Base-by-base conservation (phyloP, 1,139 yeast species). In the Saccharomycopsis phalli region DNA sequence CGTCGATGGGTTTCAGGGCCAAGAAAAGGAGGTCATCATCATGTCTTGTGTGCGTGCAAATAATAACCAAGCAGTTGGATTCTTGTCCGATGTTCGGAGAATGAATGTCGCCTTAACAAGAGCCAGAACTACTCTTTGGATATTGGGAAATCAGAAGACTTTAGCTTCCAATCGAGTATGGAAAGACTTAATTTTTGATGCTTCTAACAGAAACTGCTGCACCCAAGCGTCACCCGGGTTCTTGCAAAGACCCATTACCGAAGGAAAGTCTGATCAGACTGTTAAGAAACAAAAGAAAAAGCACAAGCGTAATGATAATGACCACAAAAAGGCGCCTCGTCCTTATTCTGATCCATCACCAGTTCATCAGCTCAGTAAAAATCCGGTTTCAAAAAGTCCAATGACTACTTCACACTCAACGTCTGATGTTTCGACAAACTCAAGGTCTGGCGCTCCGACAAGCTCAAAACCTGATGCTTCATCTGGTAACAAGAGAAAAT, bases 1-100 rank as follows among this genome's bases (percentile, higher is more conserved):
- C 0, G 91, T 91, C 44, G 98, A 91, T 66, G 98, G 98, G 1
- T 91, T 87, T 57, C 98, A 91, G 65, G 98, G 98, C 51, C 97
- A 91, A 59, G 98, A 91, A 56, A 91, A 88, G 58, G 97, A 91
- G 50, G 77, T 93, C 40, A 84, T 91, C 48, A 75, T 91, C 35
- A 78, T 91, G 68, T 87, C 97, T 0, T 88, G 97, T 73, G 98
- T 93, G 5, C 72, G 98, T 54, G 94, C 95, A 3, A 76, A 75
- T 54, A 74, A 71, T 13, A 59, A 57, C 8, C 48, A 56, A 2
- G 64, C 84, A 41, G 91, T 88, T 48, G 97, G 97, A 21, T 88
- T 88, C 60, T 71, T 88, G 58, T 79, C 82, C 47, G 97, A 88
- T 60, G 69, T 80, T 31, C 71, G 97, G 50, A 82, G 97, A 65